phyloP scores from a whole-genome alignment of 257 asterid genomes.

The Solanum gandarillasii region DNA sequence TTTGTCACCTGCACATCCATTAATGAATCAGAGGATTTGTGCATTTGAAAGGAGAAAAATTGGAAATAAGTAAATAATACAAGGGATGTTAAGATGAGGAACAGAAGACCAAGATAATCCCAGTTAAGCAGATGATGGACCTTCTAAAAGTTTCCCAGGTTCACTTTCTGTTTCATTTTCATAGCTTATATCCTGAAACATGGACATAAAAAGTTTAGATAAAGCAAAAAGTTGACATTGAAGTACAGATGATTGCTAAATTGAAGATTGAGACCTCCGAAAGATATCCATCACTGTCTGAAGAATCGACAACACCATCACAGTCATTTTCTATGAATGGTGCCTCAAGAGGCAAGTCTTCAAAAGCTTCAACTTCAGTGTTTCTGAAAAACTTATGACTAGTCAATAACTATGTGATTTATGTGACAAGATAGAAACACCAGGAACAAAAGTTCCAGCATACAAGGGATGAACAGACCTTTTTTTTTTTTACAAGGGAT shows the following conservation, averaged over 20 bases:
- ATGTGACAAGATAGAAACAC: neutral
- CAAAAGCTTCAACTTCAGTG: conserved; percentile 25
- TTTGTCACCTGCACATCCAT: conserved; percentile 36
- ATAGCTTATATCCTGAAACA: conserved; percentile 45
- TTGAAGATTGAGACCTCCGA: conserved; percentile 59
- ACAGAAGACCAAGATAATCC: neutral
- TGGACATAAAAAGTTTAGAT: conserved; percentile 7
- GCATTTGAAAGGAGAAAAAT: conserved; percentile 1
- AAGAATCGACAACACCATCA: conserved; percentile 39
- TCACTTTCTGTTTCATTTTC: conserved; percentile 27
- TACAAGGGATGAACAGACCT: neutral
- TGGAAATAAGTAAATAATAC: neutral
- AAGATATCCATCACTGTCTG: conserved; percentile 95
- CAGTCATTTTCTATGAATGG: conserved; percentile 41
- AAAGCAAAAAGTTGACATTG: conserved; percentile 4
- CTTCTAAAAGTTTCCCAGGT: conserved; percentile 32
- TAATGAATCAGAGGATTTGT: neutral
- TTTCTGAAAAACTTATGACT: conserved; percentile 25
- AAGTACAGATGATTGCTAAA: conserved; percentile 8
- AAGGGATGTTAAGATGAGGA: neutral
- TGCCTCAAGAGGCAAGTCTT: conserved; percentile 44
- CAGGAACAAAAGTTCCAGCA: neutral
- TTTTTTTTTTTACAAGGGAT: neutral
- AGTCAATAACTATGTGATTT: neutral
- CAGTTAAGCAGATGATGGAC: conserved; percentile 16